Base-by-base conservation (phyloP, 2,329 filamentous ascomycete genomes). In the Lachnellula arida region DNA sequence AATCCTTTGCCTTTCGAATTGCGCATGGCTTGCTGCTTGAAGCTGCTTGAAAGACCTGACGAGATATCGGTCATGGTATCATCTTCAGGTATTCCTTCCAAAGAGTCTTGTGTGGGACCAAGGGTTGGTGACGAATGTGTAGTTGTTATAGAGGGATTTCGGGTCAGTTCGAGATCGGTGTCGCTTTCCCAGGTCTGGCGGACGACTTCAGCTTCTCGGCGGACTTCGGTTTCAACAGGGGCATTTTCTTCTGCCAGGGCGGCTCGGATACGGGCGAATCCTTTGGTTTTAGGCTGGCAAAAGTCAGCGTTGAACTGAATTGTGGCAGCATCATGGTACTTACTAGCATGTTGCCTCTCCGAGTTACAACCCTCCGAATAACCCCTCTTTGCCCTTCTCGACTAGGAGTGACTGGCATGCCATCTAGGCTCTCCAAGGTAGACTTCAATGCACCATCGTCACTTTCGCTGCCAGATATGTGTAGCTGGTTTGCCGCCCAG, bases 111-210 rank as follows among this genome's bases (percentile, higher is more conserved):
- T 9, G 78, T 77, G n/a, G 80, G 82, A 39, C 77, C 71, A 14
- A 90, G 71, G 47, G 75, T 85, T 0, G 89, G 89, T 7, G 88
- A 91, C 0, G 87, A 88, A 37, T 86, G 79, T 1, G 83, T 79
- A 2, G 85, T 86, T 22, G 75, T 76, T 67, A 52, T 78, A 72
- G 48, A 78, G 69, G 11, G 73, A 71, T 62, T 75, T 67, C 70
- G 63, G 37, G 68, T 68, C 28, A 71, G 75, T 55, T 82, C 81
- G 14, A 85, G 74, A 49, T 85, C 83, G 60, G 86, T 81, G 66
- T 97, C 92, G 65, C 87, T 93, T 71, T 97, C 94, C 43, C 91
- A 88, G 28, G 97, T 92, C 72, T 97, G 94, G 50, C 91, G 89
- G 60, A 99, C 91, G 5, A 97, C 94, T 72, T 97, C 93, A 39